Evolutionary conservation across 2,329 filamentous ascomycete species (phyloP), one percentile per base, ranked within the genome.

Genomic region (Coniochaeta ligniaria): DNA sequence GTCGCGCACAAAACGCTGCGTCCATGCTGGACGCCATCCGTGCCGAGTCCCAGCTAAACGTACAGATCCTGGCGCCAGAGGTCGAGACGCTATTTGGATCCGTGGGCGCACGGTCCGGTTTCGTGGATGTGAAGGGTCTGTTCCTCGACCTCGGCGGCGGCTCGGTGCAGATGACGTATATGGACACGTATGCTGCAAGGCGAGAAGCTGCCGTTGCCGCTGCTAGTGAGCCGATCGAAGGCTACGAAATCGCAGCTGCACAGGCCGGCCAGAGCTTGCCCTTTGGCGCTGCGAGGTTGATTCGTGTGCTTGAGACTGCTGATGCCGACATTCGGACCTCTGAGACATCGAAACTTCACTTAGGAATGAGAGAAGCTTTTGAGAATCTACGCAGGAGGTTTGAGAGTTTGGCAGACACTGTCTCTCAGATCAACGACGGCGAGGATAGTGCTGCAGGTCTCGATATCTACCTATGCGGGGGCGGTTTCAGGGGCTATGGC

Each of bases 401-500:
- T 62, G 75, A 81, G 3, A 67, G 68, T 1, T 84, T 93, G 0
- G 69, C 74, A 14, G 74, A 79, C 17, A 72, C 86, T 6, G 68
- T 56, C 11, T 57, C 57, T 74, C n/a, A 66, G 73, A 64, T 63
- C 12, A 63, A 69, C 14, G 67, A 73, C 22, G 76, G 78, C 16
- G 71, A 75, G 31, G 67, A 72, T 24, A 68, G 45, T 63, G 66
- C 57, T 12, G 62, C 77, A 1, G 82, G 82, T 5, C 79, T 92
- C 61, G 85, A 89, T 36, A 78, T 96, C 9, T 96, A 93, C 71
- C 85, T 97, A 61, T 96, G 90, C 63, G 93, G 93, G 50, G 93
- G 93, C 26, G 93, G 93, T 0, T 96, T 96, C 70, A 81, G 93
- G 38, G 93, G 93, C 17, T 96, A 96, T 80, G 93, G 92, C 7